Base-by-base conservation (phyloP, 805 yeast genomes). In the Zygosaccharomyces gambellarensis region DNA sequence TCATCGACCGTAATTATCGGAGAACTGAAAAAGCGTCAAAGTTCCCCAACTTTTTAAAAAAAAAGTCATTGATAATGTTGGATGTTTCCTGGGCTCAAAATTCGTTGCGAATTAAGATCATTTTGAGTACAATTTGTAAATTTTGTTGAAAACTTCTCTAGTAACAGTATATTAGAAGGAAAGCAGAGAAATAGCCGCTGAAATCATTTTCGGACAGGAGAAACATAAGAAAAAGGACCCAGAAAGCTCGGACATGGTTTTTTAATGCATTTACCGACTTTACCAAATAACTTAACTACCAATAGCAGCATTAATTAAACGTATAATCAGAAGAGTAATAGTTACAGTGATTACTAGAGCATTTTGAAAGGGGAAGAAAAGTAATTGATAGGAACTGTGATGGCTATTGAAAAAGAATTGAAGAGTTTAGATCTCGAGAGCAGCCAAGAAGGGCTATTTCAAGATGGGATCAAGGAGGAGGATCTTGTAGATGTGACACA, bases 401-500 rank as follows among this genome's bases (percentile, higher is more conserved):
- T 46, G 46, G 45, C 21, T 23, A 36, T 42, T 42, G 49, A 42
- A 36, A 29, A 34, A 14, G 38, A 43, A 22, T 43, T 46, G 45
- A 22, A 42, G 14, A 44, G 22, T 12, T 25, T 50, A 43, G 22
- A 17, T 19, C 39, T 55, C 34, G 51, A 48, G 32, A 52, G 41
- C 32, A 22, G 19, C 46, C 38, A 47, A 11, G 46, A 27, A 8
- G 45, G 46, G 42, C 40, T 49, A 30, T 40, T 53, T 28, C 31
- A 36, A n/a, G 54, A 48, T 31, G 54, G 45, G 8, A 22, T 41
- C 39, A 44, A 38, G 27, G 42, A 44, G 39, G 30, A 32, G 11
- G 50, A 50, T 14, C 69, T 64, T 49, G 64, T 71, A 7, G 90
- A 85, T 60, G 72, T 86, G n/a, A 85, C 90, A 0, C 59, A 67